Evolutionary conservation across 1,284 basidiomycete genomes (phyloP).

Genomic region (Stereum hirsutum): DNA sequence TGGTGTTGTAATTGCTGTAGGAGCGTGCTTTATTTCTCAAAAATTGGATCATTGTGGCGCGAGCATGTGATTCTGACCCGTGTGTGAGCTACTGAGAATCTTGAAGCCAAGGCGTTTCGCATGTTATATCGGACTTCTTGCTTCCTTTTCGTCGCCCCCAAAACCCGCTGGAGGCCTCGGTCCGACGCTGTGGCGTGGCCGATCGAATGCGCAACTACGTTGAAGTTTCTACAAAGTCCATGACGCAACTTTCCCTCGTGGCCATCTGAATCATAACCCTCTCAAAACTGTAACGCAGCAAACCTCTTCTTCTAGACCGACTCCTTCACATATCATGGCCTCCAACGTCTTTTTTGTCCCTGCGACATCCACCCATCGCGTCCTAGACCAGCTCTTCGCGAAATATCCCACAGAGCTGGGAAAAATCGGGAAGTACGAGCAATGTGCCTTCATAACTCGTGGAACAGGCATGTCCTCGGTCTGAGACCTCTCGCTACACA

Average conservation of each 20-base stretch:
- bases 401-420: conserved; percentile 34
- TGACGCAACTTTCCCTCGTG: conserved; percentile 10
- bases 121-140: no score
- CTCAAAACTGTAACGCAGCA: neutral
- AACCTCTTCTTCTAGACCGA: no score
- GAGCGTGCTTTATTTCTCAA: no score
- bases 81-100: neutral
- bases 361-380: conserved; percentile 24
- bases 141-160: no score
- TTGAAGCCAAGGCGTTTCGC: no score
- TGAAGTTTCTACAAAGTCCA: neutral
- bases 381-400: conserved; percentile 35
- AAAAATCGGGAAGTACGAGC: conserved; percentile 40
- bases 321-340: neutral
- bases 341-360: conserved; percentile 39
- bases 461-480: conserved; percentile 32
- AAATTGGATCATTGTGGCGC: no score
- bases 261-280: neutral
- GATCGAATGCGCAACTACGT: no score
- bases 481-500: neutral
- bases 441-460: conserved; percentile 42
- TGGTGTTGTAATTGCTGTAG: no score
- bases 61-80: no score
- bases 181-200: no score
- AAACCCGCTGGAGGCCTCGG: no score